These are phyloP conservation scores for Salicornia ramosissima DNA, from an alignment of 148 eudicot genomes.

Conservation along the genomic window DNA sequence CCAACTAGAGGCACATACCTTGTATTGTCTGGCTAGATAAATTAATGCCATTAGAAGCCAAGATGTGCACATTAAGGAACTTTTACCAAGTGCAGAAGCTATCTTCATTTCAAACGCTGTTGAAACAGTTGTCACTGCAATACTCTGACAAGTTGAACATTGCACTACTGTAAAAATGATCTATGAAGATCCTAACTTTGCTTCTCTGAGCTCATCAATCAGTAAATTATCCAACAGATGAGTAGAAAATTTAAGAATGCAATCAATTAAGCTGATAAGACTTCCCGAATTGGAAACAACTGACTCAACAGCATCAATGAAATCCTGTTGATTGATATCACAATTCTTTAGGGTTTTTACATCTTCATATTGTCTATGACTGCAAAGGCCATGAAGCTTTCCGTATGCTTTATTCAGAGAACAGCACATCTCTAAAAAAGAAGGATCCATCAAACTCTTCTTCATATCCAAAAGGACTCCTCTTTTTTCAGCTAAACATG, in stretches of 20 bases:
- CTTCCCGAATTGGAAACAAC: constrained; percentile 36
- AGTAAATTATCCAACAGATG: constrained; percentile 3
- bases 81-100: background rate
- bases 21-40: background rate
- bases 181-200: constrained; percentile 7
- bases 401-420: constrained; percentile 38
- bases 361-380: constrained; percentile 12
- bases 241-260: constrained; percentile 10
- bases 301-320: constrained; percentile 16
- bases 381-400: constrained; percentile 36
- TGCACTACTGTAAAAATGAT: background rate
- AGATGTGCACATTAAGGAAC: background rate
- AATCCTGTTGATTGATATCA: too few relatives aligned
- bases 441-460: constrained; percentile 37
- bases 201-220: constrained; percentile 10
- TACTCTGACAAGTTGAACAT: background rate
- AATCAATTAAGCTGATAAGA: constrained; percentile 47
- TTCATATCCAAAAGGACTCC: constrained; percentile 35
- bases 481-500: constrained; percentile 26
- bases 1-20: constrained; percentile 23
- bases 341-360: constrained; percentile 14
- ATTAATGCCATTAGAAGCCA: constrained; percentile 10
- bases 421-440: constrained; percentile 43
- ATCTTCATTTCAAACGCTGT: constrained; percentile 3
- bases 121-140: background rate